A percentile compares a stretch with the other conserved stretches of the same genome.
These are phyloP conservation scores for Maudiozyma pseudohumilis DNA, from an alignment of 805 yeast genomes.

Conservation along the genomic window DNA sequence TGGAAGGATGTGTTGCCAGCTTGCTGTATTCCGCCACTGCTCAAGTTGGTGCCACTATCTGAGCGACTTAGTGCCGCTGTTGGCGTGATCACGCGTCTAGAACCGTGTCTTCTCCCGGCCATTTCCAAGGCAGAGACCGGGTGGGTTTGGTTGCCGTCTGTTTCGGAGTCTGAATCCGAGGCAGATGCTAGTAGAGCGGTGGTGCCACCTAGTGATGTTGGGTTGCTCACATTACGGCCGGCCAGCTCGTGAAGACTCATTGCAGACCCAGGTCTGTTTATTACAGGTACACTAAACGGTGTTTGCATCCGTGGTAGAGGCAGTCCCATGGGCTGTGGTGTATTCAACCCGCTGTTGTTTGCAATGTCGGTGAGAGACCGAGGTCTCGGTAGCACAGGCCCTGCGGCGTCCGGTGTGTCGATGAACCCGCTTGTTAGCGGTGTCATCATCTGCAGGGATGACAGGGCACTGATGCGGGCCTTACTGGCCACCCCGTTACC, in stretches of 20 bases:
- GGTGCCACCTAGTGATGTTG: too few relatives aligned
- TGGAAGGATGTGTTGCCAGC: conserved; percentile 3
- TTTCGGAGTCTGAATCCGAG: too few relatives aligned
- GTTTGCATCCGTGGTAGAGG: background rate
- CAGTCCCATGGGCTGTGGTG: too few relatives aligned
- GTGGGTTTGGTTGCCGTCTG: too few relatives aligned
- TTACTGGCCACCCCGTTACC: conserved; percentile 12
- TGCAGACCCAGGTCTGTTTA: conserved; percentile 20
- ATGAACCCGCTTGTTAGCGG: conserved; percentile 29
- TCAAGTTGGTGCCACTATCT: conserved; percentile 16
- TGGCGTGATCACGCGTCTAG: conserved; percentile 24
- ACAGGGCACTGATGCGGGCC: conserved; percentile 30
- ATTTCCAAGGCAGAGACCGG: too few relatives aligned
- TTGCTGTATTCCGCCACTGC: conserved; percentile 2
- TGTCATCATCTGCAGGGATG: conserved; percentile 55
- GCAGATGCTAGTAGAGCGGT: too few relatives aligned
- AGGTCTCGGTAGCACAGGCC: conserved; percentile 15
- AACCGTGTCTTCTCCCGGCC: too few relatives aligned
- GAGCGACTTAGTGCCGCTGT: conserved; percentile 20
- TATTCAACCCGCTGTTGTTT: too few relatives aligned
- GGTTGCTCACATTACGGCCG: conserved; percentile 6
- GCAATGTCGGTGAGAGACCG: conserved; percentile 18
- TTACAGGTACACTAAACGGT: background rate
- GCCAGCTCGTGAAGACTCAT: conserved; percentile 15
- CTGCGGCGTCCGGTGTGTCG: conserved; percentile 12